Conservation (phyloP, 2,329 filamentous ascomycete species). For the Arthrobotrys conoides region DNA sequence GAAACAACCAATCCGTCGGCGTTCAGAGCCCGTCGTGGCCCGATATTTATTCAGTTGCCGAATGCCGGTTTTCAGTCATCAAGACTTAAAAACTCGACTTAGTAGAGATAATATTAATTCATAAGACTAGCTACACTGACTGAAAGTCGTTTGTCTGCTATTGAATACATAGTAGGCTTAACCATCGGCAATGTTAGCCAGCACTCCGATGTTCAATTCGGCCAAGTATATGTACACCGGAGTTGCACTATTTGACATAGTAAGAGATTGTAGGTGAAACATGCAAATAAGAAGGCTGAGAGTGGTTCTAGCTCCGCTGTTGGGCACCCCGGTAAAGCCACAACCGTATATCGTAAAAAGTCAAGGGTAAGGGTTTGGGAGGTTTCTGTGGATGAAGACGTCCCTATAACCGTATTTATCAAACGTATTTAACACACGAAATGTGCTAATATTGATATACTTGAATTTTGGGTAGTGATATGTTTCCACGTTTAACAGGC, state of each 20-base stretch:
- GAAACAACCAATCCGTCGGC: background rate
- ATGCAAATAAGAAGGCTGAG: background rate
- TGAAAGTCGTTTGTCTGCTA: conserved; percentile 36
- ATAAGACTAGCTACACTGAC: conserved; percentile 2
- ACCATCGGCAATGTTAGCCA: background rate
- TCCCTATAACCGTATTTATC: background rate
- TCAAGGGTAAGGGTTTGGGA: conserved; percentile 14
- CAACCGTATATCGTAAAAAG: conserved; percentile 8
- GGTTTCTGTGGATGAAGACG: conserved; percentile 23
- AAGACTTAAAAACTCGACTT: conserved; percentile 2
- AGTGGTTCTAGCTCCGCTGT: background rate
- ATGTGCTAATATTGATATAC: conserved; percentile 8
- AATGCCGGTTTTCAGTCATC: conserved; percentile 21
- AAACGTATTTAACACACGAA: background rate
- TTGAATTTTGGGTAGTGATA: conserved; percentile 2
- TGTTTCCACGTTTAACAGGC: conserved; percentile 34
- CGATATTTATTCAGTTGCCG: conserved; percentile 29
- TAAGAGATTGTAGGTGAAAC: conserved; percentile 20
- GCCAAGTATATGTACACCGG: conserved; percentile 22
- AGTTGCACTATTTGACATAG: background rate
- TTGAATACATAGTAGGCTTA: no score
- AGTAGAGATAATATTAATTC: no score
- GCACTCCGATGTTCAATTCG: conserved; percentile 1
- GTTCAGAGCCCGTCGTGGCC: background rate
- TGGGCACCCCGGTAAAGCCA: conserved; percentile 3